Percentiles rank a stretch among this genome's conserved stretches.
Evolutionary conservation across 768 basidiomycete species (phyloP).

Genomic region (Gautieria morchelliformis): DNA sequence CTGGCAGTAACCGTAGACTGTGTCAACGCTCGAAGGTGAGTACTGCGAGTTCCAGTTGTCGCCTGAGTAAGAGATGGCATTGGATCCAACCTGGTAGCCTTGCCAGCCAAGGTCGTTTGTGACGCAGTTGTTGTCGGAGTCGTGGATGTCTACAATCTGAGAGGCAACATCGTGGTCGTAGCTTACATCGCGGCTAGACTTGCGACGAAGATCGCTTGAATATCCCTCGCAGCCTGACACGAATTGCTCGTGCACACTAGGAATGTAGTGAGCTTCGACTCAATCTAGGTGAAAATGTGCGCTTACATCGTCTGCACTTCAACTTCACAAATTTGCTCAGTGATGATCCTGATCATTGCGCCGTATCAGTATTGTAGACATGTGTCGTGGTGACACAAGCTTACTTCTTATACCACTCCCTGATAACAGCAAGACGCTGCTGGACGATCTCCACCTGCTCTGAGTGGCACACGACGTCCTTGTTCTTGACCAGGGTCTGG

Average conservation of each 20-base stretch:
- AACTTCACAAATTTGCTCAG: conserved; percentile 6
- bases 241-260: conserved; percentile 5
- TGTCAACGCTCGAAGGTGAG: conserved; percentile 1
- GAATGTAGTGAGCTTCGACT: neutral
- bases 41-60: conserved; percentile 4
- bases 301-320: conserved; percentile 7
- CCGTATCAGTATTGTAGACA: neutral
- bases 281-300: neutral
- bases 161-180: conserved; percentile 4
- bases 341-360: neutral
- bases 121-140: conserved; percentile 2
- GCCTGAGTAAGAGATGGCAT: conserved; percentile 5
- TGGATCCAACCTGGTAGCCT: neutral
- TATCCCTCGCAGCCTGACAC: conserved; percentile 3
- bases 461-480: conserved; percentile 6
- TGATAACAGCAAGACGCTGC: conserved; percentile 7
- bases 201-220: conserved; percentile 1
- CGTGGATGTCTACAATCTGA: conserved; percentile 3
- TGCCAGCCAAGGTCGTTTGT: conserved; percentile 2
- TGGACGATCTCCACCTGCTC: conserved; percentile 1
- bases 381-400: neutral
- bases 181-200: neutral
- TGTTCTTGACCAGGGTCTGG: conserved; percentile 1
- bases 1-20: neutral
- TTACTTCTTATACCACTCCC: conserved; percentile 7